Conservation (phyloP, 208 protist species). For the Trypanosoma boissoni region DNA sequence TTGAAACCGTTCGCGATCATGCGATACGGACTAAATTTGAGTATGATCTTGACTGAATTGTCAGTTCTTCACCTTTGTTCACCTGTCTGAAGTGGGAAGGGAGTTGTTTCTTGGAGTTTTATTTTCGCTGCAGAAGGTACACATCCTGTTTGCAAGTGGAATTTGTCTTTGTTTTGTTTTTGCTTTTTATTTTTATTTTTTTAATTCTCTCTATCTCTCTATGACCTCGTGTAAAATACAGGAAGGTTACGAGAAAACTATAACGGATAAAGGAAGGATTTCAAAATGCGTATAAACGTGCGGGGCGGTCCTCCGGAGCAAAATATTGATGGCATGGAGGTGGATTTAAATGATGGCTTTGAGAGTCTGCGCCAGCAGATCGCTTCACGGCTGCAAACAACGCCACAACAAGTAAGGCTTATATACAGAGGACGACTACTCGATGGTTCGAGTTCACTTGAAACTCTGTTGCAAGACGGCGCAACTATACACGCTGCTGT, state of each 20-base stretch:
- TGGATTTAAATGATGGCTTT: conserved; percentile 36
- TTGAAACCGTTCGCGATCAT: conserved; percentile 45
- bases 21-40: conserved; percentile 68
- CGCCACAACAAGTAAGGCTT: conserved; percentile 26
- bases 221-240: not conserved
- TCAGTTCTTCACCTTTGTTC: too few relatives aligned
- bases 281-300: conserved; percentile 42
- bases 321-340: conserved; percentile 44
- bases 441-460: conserved; percentile 19
- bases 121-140: too few relatives aligned
- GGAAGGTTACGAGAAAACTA: not conserved
- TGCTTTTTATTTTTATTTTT: conserved; percentile 3
- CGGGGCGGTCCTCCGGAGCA: conserved; percentile 32
- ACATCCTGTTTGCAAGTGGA: not conserved
- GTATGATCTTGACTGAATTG: conserved; percentile 79
- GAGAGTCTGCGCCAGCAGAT: conserved; percentile 37
- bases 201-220: conserved; percentile 11
- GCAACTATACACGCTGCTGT: conserved; percentile 24
- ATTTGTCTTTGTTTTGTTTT: conserved; percentile 2
- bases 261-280: conserved; percentile 17
- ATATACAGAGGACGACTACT: conserved; percentile 29
- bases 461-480: conserved; percentile 28
- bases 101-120: too few relatives aligned
- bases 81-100: too few relatives aligned
- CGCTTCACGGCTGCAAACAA: conserved; percentile 25